Evolutionary conservation across 257 asterid genomes (phyloP), one percentile per base, ranked within the genome.

Genomic region (Nicotiana knightiana): DNA sequence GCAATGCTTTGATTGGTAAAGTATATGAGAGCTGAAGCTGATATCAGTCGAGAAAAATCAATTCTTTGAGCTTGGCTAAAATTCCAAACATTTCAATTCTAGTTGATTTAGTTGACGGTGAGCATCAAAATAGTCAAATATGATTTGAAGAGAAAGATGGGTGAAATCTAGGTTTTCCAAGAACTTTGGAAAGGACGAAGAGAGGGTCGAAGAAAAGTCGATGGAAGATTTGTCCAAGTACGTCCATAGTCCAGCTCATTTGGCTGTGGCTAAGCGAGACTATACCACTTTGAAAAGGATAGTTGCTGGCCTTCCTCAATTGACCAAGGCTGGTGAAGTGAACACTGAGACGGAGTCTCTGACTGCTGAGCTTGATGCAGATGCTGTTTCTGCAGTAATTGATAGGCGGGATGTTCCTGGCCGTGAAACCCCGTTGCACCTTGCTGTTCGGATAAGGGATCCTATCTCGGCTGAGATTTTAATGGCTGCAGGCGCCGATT

Each of bases 401-500:
- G 99, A 96, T 87, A 84, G 98, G 82, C 89, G 99, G 82, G 98
- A 96, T 84, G 98, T 96, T 73, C 99, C 99, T 0, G 97, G 98
- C 39, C 91, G 99, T 71, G 98, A 94, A 89, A 94, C 99, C 64
- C 99, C 99, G 2, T 79, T 96, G 90, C 99, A 96, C 88, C 93
- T 96, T 28, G 98, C 99, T 1, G 98, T 96, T 51, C 88, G 92
- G 86, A 84, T 94, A 82, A 91, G 89, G 68, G 99, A 96, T 76
- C 87, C 94, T 5, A 68, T 82, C 53, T 92, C 98, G 4, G 98
- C 99, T 73, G 99, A 96, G 90, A 91, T 96, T 82, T 90, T 96
- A 87, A 96, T 96, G 99, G 91, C 98, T 18, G 97, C 98, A 46
- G 99, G 99, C 82, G 98, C 99, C 62, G 97, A 96, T 86, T 96